Evolutionary conservation across 2,329 filamentous ascomycete species (phyloP).

Genomic region (Didymella lethalis): DNA sequence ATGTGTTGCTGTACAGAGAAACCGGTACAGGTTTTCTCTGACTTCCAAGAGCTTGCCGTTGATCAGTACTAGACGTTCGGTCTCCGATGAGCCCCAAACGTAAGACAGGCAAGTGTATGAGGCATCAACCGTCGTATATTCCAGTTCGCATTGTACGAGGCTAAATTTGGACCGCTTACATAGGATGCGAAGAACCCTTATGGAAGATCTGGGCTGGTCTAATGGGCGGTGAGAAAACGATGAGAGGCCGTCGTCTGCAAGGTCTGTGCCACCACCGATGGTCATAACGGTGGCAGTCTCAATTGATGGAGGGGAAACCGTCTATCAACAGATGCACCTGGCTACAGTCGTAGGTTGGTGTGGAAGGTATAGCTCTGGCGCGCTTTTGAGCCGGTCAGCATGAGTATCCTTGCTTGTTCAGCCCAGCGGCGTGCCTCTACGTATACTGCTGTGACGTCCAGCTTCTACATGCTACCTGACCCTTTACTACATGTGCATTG

Average conservation of each 20-base stretch:
- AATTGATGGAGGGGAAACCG: background rate
- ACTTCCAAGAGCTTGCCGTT: background rate
- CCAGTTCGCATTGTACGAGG: background rate
- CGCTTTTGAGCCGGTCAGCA: background rate
- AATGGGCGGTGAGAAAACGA: background rate
- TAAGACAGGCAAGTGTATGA: background rate
- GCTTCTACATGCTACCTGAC: background rate
- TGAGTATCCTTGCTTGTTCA: background rate
- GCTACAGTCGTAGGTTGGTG: background rate
- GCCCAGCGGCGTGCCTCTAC: background rate
- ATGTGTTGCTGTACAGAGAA: background rate
- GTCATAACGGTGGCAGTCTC: background rate
- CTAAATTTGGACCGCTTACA: background rate
- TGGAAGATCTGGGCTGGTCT: background rate
- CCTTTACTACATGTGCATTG: background rate
- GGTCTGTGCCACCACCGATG: background rate
- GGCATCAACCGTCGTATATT: background rate
- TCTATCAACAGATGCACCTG: background rate
- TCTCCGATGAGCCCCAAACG: background rate
- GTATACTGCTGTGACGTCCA: background rate
- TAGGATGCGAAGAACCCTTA: background rate
- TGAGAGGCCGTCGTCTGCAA: background rate
- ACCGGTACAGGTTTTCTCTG: background rate
- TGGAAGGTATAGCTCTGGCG: background rate
- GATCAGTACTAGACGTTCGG: background rate